Evolutionary conservation across 1,284 basidiomycete genomes (phyloP), one percentile per base, ranked within the genome.

Genomic region (Boletellus sp.): DNA sequence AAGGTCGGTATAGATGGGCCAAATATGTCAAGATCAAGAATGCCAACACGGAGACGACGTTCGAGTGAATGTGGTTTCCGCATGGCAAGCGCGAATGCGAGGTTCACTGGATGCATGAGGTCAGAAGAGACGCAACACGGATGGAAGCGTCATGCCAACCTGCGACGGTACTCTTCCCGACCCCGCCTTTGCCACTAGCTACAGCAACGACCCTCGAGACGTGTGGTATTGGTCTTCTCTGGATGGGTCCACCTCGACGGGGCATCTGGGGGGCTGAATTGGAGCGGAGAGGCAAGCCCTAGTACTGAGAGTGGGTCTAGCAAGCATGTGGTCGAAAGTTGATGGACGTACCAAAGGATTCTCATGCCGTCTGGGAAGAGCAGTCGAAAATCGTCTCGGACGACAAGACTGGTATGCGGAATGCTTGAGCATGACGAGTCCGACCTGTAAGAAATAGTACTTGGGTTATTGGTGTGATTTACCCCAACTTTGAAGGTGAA

Each of bases 1-100:
- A 99, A 77, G 44, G 91, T 97, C 0, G 97, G 96, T n/a, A 97
- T 76, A 3, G 92, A 95, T 2, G 96, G 96, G 0, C 96, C 96
- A 62, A 97, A 99, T 48, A 99, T 86, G 70, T 99, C 96, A 7
- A 99, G 79, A 70, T 99, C 96, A 1, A 99, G 78, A 13, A 99
- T 74, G 0, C 97, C 96, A 2, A 99, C 83, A 15, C 89, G 81
- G 49, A 78, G 73, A 47, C 76, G 74, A 12, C 66, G 65, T 50
- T 56, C 56, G n/a, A 64, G 53, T 6, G 51, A 39, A 3, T 49
- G 18, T 3, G 21, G 30, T 19, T 63, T 69, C 35, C 64, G 74
- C 69, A 80, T 66, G 4, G 84, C 81, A 16, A 93, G 79, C 0
- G 87, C 79, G 46, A 89, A 81, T 0, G 93, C 93, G 8, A 97